Conservation (phyloP, 768 basidiomycete species). For the Kwoniella sp. region DNA sequence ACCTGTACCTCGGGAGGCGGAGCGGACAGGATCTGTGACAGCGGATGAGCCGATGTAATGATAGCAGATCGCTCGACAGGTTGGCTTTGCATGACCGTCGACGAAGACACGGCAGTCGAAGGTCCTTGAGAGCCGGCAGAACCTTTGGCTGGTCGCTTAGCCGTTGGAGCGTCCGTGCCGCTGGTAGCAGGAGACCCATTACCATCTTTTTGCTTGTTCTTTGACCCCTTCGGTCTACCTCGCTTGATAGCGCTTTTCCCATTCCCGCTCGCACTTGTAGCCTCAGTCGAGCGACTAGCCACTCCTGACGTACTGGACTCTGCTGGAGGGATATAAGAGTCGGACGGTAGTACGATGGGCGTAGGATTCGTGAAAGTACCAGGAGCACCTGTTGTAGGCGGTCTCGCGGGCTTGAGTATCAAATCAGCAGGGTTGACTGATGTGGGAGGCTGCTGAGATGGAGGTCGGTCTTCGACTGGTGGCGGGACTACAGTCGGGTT, state of each 20-base stretch:
- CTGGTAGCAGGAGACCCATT: background rate
- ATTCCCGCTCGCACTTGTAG: background rate
- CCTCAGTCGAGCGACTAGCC: background rate
- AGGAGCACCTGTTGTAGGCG: background rate
- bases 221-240: conserved; percentile 23
- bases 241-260: conserved; percentile 4
- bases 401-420: background rate
- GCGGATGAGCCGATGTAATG: background rate
- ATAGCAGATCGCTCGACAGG: background rate
- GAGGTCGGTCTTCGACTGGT: conserved; percentile 20
- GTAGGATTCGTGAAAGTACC: conserved; percentile 15
- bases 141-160: background rate
- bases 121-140: background rate
- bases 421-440: background rate
- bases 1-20: background rate
- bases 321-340: background rate
- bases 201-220: conserved; percentile 8
- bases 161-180: background rate
- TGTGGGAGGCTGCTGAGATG: background rate
- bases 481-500: conserved; percentile 33
- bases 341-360: background rate
- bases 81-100: background rate
- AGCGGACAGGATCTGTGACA: background rate
- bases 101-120: background rate
- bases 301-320: background rate